Conservation (phyloP, 2,329 filamentous ascomycete species). For the Daldinia sp. region DNA sequence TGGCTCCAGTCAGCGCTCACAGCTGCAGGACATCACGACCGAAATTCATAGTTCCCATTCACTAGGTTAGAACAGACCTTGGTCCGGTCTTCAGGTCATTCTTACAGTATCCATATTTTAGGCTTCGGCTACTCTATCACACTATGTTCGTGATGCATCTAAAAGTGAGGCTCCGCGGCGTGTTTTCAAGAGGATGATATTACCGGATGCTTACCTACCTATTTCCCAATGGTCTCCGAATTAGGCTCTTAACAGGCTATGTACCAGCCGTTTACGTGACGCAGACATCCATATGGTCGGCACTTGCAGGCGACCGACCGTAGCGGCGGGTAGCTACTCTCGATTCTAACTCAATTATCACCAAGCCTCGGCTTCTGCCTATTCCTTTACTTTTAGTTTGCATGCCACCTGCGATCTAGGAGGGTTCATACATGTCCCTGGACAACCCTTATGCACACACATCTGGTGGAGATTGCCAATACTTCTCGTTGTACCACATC, state of each 20-base stretch:
- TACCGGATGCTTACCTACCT: background rate
- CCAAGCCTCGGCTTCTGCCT: conserved; percentile 10
- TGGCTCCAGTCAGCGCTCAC: background rate
- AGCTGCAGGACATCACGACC: background rate
- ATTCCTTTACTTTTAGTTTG: background rate
- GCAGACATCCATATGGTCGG: conserved; percentile 18
- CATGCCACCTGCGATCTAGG: background rate
- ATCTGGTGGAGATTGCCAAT: background rate
- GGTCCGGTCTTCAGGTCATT: background rate
- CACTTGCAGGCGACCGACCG: background rate
- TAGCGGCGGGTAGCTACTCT: conserved; percentile 10
- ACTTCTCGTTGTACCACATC: background rate
- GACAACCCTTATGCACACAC: background rate
- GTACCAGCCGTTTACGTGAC: conserved; percentile 9
- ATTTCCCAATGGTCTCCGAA: background rate
- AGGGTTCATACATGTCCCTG: background rate
- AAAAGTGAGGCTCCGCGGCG: background rate
- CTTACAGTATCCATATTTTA: background rate
- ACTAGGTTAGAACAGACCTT: background rate
- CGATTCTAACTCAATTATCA: background rate
- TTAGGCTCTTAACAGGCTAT: too few relatives aligned
- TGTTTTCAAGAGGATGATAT: background rate
- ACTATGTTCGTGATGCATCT: background rate
- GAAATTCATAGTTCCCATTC: background rate
- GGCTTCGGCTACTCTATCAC: background rate